Percentiles rank a stretch among this genome's conserved stretches.
phyloP scores from a whole-genome alignment of 805 yeast species.

The Nakazawaea ernobii region DNA sequence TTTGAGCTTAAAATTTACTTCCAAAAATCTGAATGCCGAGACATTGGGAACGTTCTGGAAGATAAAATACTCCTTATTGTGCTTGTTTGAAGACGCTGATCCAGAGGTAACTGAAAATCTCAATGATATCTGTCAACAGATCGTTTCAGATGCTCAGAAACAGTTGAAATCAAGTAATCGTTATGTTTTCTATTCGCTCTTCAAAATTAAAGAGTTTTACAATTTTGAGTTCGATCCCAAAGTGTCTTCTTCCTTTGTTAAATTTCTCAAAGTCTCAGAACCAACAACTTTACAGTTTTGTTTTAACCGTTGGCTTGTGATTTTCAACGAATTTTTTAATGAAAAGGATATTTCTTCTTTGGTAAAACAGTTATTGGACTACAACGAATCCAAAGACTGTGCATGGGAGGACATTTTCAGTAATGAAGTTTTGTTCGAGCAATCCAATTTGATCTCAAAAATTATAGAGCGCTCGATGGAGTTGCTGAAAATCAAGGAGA shows the following conservation, averaged over 20 bases:
- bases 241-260: conserved; percentile 20
- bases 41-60: conserved; percentile 32
- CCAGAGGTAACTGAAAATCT: conserved; percentile 1
- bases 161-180: conserved; percentile 6
- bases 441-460: conserved; percentile 27
- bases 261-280: conserved; percentile 15
- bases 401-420: conserved; percentile 22
- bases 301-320: conserved; percentile 51
- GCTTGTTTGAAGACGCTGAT: conserved; percentile 36
- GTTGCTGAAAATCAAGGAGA: not conserved
- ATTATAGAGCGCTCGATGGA: conserved; percentile 14
- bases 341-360: conserved; percentile 24
- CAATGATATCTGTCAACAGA: not conserved
- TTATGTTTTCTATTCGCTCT: conserved; percentile 30
- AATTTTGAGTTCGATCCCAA: conserved; percentile 19
- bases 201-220: conserved; percentile 46
- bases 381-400: conserved; percentile 9
- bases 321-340: conserved; percentile 32
- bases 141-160: conserved; percentile 2
- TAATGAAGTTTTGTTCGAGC: conserved; percentile 44
- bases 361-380: conserved; percentile 23
- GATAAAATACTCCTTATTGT: conserved; percentile 39
- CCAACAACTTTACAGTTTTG: conserved; percentile 17
- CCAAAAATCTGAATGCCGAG: conserved; percentile 11
- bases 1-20: conserved; percentile 14